A percentile compares a stretch with the other conserved stretches of the same genome.
These are phyloP conservation scores for Macrocybe gigantea DNA, from an alignment of 768 basidiomycete species.

Conservation along the genomic window DNA sequence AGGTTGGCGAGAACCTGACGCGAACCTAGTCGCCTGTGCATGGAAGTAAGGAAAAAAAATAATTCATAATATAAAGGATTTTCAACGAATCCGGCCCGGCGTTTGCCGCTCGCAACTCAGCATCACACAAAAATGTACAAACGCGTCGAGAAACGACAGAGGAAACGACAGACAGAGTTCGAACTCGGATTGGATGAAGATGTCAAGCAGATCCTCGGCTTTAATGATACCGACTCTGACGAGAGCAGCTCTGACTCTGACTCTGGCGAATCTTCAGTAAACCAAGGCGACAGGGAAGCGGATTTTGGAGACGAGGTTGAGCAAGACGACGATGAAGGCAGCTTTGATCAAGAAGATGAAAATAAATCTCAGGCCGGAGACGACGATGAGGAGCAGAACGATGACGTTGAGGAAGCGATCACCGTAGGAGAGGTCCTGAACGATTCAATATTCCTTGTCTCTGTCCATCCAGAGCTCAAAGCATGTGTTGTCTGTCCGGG, in stretches of 20 bases:
- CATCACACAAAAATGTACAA: conserved; percentile 57
- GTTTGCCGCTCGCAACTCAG: not conserved
- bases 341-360: conserved; percentile 11
- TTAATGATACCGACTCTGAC: conserved; percentile 73
- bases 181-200: conserved; percentile 52
- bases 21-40: too few species aligned
- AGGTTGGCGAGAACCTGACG: too few species aligned
- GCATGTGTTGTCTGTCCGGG: conserved; percentile 68
- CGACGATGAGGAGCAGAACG: conserved; percentile 19
- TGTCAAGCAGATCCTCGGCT: conserved; percentile 48
- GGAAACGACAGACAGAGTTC: conserved; percentile 58
- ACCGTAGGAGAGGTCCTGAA: conserved; percentile 53
- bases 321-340: conserved; percentile 18
- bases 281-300: not conserved
- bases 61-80: too few species aligned
- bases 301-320: conserved; percentile 22
- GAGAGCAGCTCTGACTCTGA: conserved; percentile 48
- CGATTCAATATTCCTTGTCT: conserved; percentile 59
- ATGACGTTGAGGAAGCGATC: conserved; percentile 36
- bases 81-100: not conserved
- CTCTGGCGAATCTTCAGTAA: conserved; percentile 27
- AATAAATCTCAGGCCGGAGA: conserved; percentile 17
- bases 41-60: too few species aligned
- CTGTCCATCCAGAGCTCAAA: conserved; percentile 47
- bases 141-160: conserved; percentile 62